Evolutionary conservation across 2,329 filamentous ascomycete species (phyloP).

Genomic region (Gaeumannomyces tritici): DNA sequence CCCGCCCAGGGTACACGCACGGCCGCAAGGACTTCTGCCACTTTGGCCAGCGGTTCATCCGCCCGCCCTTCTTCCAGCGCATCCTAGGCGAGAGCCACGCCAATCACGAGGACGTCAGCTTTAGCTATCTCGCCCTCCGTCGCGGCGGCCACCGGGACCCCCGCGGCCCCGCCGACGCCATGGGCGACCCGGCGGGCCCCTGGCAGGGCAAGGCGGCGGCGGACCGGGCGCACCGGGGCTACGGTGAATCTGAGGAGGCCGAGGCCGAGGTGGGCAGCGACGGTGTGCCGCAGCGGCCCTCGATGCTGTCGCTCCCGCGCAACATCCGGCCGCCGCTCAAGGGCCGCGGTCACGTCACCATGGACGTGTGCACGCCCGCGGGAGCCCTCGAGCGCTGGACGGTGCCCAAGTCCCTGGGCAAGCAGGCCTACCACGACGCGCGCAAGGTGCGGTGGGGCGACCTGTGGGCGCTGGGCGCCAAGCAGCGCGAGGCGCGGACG

Average conservation of each 20-base stretch:
- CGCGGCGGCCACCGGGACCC: conserved; percentile 26
- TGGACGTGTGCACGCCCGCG: conserved; percentile 83
- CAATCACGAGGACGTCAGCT: conserved; percentile 86
- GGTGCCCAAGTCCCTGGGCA: conserved; percentile 71
- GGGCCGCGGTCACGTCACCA: conserved; percentile 73
- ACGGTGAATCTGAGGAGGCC: conserved; percentile 33
- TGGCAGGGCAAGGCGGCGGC: conserved; percentile 46
- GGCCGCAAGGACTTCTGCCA: conserved; percentile 86
- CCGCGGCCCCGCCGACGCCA: conserved; percentile 13
- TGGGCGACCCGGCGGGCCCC: conserved; percentile 12
- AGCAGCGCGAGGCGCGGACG: conserved; percentile 60
- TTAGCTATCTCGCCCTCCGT: conserved; percentile 80
- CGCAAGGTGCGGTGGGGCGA: conserved; percentile 89
- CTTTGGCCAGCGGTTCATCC: conserved; percentile 81
- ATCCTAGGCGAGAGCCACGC: conserved; percentile 56
- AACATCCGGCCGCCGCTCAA: conserved; percentile 75
- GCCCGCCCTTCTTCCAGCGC: conserved; percentile 71
- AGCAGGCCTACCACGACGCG: conserved; percentile 81
- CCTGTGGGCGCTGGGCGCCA: conserved; percentile 89
- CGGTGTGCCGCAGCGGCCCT: conserved; percentile 23
- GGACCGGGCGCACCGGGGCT: conserved; percentile 66
- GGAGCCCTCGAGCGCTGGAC: conserved; percentile 90
- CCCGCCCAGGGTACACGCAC: conserved; percentile 53
- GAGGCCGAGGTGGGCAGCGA: conserved; percentile 7
- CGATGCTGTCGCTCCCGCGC: conserved; percentile 67